A percentile compares a stretch with the other conserved stretches of the same genome.
These are phyloP conservation scores for Nepenthes gracilis DNA, from an alignment of 148 eudicot species.

Conservation along the genomic window DNA sequence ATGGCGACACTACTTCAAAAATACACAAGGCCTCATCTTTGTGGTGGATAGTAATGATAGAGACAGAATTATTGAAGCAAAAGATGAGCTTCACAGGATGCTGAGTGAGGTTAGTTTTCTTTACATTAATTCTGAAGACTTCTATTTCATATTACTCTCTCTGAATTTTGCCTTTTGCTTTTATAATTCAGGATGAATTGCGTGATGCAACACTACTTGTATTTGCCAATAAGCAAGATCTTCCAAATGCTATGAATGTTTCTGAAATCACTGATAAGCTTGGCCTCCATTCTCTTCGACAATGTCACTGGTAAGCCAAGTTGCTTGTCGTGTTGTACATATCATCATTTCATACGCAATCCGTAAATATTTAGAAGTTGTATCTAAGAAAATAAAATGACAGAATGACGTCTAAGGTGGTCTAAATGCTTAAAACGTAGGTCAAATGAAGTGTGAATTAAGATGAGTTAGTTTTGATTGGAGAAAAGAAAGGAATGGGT, in stretches of 20 bases:
- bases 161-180: neutral
- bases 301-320: constrained; percentile 29
- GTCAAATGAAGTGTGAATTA: too few relatives aligned
- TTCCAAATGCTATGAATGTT: constrained; percentile 41
- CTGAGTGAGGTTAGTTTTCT: constrained; percentile 27
- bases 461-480: too few relatives aligned
- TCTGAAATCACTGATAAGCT: constrained; percentile 44
- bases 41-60: constrained; percentile 53
- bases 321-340: neutral
- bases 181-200: constrained; percentile 26
- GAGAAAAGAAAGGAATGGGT: too few relatives aligned
- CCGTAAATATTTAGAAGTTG: too few relatives aligned
- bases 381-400: too few relatives aligned
- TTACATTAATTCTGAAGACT: neutral
- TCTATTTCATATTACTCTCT: neutral
- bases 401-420: too few relatives aligned
- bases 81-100: constrained; percentile 54
- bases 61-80: constrained; percentile 44
- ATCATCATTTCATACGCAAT: neutral
- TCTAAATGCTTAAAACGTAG: too few relatives aligned
- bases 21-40: constrained; percentile 47
- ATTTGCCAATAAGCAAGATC: constrained; percentile 54
- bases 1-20: constrained; percentile 66
- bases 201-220: constrained; percentile 26
- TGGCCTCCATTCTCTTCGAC: constrained; percentile 39